phyloP scores from a whole-genome alignment of 208 protist species.

The Crithidia expoeki region DNA sequence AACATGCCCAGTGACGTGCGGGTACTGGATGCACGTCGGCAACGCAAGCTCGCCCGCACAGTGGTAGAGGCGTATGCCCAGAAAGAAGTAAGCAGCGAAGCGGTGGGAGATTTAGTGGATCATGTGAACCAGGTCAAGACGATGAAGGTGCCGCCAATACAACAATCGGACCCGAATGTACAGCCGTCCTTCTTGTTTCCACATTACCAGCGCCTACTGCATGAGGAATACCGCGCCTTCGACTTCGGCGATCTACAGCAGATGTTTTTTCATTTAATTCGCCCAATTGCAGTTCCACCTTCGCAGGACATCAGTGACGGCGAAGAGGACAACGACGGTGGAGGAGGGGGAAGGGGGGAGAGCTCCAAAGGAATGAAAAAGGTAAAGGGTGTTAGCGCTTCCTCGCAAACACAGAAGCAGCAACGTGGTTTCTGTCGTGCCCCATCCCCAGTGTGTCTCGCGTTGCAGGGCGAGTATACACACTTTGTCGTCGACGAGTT shows the following conservation, averaged over 20 bases:
- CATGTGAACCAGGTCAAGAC: conserved; percentile 75
- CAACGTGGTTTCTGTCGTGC: background rate
- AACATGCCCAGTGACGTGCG: conserved; percentile 45
- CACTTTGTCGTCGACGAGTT: conserved; percentile 92
- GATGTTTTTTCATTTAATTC: conserved; percentile 72
- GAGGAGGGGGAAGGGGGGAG: background rate
- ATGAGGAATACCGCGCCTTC: conserved; percentile 69
- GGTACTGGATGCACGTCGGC: conserved; percentile 64
- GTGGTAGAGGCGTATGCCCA: conserved; percentile 68
- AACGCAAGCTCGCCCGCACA: conserved; percentile 51
- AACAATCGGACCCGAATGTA: conserved; percentile 52
- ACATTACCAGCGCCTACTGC: conserved; percentile 70
- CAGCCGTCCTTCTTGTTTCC: conserved; percentile 75
- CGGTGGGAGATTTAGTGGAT: conserved; percentile 59
- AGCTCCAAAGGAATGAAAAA: background rate
- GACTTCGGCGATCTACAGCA: conserved; percentile 90
- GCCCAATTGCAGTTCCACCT: no score
- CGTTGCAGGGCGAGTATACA: conserved; percentile 59
- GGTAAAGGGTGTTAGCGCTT: background rate
- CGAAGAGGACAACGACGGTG: background rate
- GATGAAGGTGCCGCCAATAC: conserved; percentile 46
- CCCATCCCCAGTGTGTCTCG: conserved; percentile 39
- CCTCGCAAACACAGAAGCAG: background rate
- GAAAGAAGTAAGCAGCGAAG: conserved; percentile 56
- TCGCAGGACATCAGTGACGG: no score